Percentiles rank a stretch among this genome's conserved stretches.
Conservation (phyloP, 176 grass and related monocot species). For the Olyra latifolia region DNA sequence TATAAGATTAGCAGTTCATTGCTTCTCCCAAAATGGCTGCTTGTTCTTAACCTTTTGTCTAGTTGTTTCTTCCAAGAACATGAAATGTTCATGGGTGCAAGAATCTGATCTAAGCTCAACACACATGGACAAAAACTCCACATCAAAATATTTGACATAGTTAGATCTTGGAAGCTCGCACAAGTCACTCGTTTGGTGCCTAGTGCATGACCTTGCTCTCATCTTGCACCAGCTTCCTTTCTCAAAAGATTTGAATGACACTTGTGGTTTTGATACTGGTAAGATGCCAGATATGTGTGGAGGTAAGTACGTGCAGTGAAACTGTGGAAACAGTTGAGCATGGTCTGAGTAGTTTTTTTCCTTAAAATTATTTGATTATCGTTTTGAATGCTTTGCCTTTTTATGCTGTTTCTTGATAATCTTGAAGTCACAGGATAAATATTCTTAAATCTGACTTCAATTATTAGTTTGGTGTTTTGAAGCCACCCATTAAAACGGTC, state of each 20-base stretch:
- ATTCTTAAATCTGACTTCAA: too few relatives aligned
- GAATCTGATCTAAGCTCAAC: conserved; percentile 27
- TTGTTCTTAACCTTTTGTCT: conserved; percentile 54
- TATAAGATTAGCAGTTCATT: conserved; percentile 15
- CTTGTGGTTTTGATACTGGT: background rate
- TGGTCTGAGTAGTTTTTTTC: too few relatives aligned
- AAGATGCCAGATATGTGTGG: background rate
- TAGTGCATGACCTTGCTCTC: conserved; percentile 20
- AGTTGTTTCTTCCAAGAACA: conserved; percentile 14
- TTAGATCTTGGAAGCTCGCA: conserved; percentile 41
- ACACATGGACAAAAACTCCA: conserved; percentile 9
- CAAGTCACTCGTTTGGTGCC: conserved; percentile 19
- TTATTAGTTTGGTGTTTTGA: too few relatives aligned
- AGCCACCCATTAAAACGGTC: too few relatives aligned
- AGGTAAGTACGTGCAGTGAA: background rate
- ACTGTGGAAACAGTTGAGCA: background rate
- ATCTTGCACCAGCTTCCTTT: background rate
- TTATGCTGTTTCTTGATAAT: too few relatives aligned
- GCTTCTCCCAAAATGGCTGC: conserved; percentile 31
- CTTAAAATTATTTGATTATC: too few relatives aligned
- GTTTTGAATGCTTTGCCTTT: too few relatives aligned
- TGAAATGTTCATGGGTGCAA: conserved; percentile 23
- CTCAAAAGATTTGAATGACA: background rate
- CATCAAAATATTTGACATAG: conserved; percentile 8
- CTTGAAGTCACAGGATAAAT: too few relatives aligned